Conservation (phyloP, 441 rosid genomes). For the Erodium texanum region DNA sequence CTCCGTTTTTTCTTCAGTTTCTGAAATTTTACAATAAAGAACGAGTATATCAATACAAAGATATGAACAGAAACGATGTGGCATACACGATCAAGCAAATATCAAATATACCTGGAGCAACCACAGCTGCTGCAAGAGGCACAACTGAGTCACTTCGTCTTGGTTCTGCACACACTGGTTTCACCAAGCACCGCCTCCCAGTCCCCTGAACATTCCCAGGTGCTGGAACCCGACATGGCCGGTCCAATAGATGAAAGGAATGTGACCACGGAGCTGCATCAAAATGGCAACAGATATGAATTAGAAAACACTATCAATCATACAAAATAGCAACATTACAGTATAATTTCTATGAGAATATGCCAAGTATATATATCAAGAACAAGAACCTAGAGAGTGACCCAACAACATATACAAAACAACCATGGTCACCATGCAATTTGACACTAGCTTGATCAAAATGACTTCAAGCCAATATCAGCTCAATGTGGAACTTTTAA, state of each 20-base stretch:
- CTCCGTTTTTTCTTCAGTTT: slow-evolving; percentile 27
- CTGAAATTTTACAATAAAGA: slow-evolving; percentile 15
- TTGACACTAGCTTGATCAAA: too few species aligned
- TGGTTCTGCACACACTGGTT: slow-evolving; percentile 18
- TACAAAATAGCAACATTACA: not conserved
- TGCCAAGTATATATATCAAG: too few species aligned
- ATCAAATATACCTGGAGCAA: slow-evolving; percentile 29
- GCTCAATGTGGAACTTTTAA: too few species aligned
- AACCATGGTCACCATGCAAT: too few species aligned
- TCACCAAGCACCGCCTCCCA: slow-evolving; percentile 16
- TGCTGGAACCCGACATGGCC: not conserved
- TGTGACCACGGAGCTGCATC: slow-evolving; percentile 8
- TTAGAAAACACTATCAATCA: too few species aligned
- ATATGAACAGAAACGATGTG: too few species aligned
- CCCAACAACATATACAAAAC: too few species aligned
- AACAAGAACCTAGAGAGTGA: too few species aligned
- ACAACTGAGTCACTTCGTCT: slow-evolving; percentile 19
- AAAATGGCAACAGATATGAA: not conserved
- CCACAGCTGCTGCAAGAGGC: slow-evolving; percentile 25
- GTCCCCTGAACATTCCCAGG: slow-evolving; percentile 6
- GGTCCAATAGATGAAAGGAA: slow-evolving; percentile 7
- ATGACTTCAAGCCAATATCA: too few species aligned
- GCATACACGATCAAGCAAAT: too few species aligned
- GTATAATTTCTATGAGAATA: not conserved
- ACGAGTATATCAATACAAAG: not conserved